Base-by-base conservation (phyloP, 225 moss, liverwort and hornwort species). In the Bryum argenteum region DNA sequence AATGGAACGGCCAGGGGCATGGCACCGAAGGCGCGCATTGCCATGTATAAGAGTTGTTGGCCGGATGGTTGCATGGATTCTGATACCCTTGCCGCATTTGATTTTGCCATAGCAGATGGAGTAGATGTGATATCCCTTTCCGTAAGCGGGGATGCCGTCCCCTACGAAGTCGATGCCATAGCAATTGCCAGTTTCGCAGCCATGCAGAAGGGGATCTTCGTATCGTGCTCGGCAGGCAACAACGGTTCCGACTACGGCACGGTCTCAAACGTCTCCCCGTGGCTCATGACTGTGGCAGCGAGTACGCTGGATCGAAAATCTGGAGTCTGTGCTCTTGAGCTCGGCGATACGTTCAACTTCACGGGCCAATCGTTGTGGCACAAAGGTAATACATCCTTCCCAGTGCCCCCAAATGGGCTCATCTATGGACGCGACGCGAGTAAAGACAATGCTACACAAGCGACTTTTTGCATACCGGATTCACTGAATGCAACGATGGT, bases 81-180 rank as follows among this genome's bases (percentile, higher is more conserved):
- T 0, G 83, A 83, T 40, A 72, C 54, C 9, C 76, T 83, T 0
- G 79, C 83, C 3, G 83, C 21, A 1, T 59, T 76, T 2, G 75
- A 83, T 47, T 70, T 61, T 4, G 95, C 91, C 2, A 77, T 88
- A 13, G 72, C 69, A 0, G 95, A 95, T 42, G 95, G 92, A 3
- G 95, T 95, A 22, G 89, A 95, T 19, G 44, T 92, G 10, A 81
- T 92, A 21, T 95, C 95, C 0, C 71, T 91, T 28, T 92, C 91
- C 0, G 58, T 95, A 0, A 91, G 88, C 0, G 79, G 91, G 1
- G 2, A 0, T 8, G 58, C 75, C 1, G 26, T 20, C 15, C 42
- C 43, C 0, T 79, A 79, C 40, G 53, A 83, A 75, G 74, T 75
- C 41, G 78, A 82, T 21, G 0, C 14, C 0, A 82, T 82, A n/a